phyloP scores from a whole-genome alignment of 2,329 filamentous ascomycete genomes.

The Epichloe typhina region DNA sequence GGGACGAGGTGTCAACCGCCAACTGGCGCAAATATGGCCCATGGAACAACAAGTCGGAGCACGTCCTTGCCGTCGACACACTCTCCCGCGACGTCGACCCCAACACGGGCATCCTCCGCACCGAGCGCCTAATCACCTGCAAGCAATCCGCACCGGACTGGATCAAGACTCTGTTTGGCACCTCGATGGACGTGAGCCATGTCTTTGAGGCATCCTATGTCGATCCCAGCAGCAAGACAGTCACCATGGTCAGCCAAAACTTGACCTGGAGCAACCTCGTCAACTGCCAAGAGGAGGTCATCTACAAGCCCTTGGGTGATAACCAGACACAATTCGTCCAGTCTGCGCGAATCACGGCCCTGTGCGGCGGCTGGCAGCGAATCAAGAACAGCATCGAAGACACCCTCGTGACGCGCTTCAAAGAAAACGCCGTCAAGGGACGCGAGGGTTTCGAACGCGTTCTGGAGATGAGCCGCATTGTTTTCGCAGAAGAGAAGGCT shows the following conservation, averaged over 20 bases:
- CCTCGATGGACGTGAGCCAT: conserved; percentile 62
- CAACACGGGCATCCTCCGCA: conserved; percentile 45
- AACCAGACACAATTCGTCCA: conserved; percentile 71
- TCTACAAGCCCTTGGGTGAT: conserved; percentile 53
- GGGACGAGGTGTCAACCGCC: conserved; percentile 92
- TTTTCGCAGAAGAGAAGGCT: conserved; percentile 81
- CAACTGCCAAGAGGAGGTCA: conserved; percentile 83
- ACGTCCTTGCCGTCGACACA: conserved; percentile 92
- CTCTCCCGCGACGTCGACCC: conserved; percentile 53
- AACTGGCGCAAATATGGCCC: conserved; percentile 99
- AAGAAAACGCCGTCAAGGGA: conserved; percentile 81
- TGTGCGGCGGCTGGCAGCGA: conserved; percentile 94
- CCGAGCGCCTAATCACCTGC: conserved; percentile 50
- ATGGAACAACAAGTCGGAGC: conserved; percentile 97
- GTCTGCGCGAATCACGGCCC: conserved; percentile 80
- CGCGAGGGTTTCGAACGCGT: conserved; percentile 93
- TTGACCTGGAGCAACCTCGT: conserved; percentile 85
- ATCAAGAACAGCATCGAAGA: conserved; percentile 96
- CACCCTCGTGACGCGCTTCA: conserved; percentile 73
- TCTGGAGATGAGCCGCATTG: conserved; percentile 80
- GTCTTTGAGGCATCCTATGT: conserved; percentile 96
- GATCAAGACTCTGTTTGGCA: conserved; percentile 67
- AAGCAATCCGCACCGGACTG: conserved; percentile 58
- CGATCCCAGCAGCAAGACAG: conserved; percentile 66
- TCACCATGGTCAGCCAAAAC: conserved; percentile 95